phyloP scores from a whole-genome alignment of 148 eudicot species.

The Rhododendron griersonianum region DNA sequence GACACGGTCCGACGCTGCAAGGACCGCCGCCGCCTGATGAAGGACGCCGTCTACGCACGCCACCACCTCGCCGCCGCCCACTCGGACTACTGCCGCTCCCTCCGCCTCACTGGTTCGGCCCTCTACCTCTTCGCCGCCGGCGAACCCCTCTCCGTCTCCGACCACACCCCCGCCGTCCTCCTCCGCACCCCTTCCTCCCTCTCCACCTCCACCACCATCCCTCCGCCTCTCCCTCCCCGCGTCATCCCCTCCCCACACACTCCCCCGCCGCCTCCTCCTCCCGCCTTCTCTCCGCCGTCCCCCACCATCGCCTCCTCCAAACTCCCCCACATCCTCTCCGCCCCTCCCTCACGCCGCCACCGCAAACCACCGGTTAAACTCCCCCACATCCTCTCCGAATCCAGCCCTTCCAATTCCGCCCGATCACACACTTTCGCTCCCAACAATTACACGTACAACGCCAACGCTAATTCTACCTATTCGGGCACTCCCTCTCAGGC shows the following conservation, averaged over 20 bases:
- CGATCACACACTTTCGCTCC: background rate
- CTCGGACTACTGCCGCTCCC: constrained; percentile 86
- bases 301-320: constrained; percentile 29
- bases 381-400: constrained; percentile 63
- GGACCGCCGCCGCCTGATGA: constrained; percentile 83
- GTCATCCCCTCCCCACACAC: constrained; percentile 6
- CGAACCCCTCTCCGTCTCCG: constrained; percentile 75
- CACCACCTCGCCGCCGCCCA: constrained; percentile 98
- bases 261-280: constrained; percentile 25
- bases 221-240: constrained; percentile 3
- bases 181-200: constrained; percentile 34
- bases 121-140: constrained; percentile 75
- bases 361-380: constrained; percentile 28
- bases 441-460: constrained; percentile 31
- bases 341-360: constrained; percentile 18
- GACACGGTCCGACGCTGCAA: constrained; percentile 97
- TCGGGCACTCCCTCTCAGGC: constrained; percentile 56
- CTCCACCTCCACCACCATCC: constrained; percentile 11
- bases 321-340: constrained; percentile 42
- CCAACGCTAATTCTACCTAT: constrained; percentile 42
- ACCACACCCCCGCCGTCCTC: constrained; percentile 68
- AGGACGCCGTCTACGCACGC: constrained; percentile 84
- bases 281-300: constrained; percentile 24
- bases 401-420: constrained; percentile 30
- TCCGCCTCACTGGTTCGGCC: constrained; percentile 72